Conservation (phyloP, 306 rosid genomes). For the Pachyrhizus erosus region DNA sequence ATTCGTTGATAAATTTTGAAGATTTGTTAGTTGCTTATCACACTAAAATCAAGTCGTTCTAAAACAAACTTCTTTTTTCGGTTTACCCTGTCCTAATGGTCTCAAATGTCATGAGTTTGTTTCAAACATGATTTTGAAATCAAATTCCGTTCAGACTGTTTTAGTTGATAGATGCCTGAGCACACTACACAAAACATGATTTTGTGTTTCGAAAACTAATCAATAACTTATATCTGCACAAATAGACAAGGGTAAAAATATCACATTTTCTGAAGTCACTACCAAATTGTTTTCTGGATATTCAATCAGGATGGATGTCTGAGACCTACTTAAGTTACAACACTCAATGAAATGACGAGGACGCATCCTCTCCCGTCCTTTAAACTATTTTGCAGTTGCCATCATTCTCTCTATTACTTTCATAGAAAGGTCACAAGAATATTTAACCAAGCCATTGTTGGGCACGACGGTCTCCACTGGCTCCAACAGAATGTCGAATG, state of each 20-base stretch:
- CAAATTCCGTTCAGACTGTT: neutral
- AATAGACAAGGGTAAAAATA: neutral
- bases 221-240: neutral
- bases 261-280: slow-evolving; percentile 22
- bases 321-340: slow-evolving; percentile 35
- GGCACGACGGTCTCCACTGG: slow-evolving; percentile 81
- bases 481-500: slow-evolving; percentile 88
- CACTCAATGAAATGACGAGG: neutral
- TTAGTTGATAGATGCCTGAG: neutral
- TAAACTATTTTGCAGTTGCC: neutral
- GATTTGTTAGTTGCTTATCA: too few species aligned
- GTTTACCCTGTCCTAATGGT: neutral
- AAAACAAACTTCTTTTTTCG: too few species aligned
- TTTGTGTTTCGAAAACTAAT: neutral
- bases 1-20: too few species aligned
- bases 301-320: slow-evolving; percentile 16
- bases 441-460: slow-evolving; percentile 94
- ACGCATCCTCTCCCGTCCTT: neutral
- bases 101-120: neutral
- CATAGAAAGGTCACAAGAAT: neutral
- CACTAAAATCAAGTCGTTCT: too few species aligned
- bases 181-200: slow-evolving; percentile 18
- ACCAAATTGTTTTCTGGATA: slow-evolving; percentile 5
- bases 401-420: neutral
- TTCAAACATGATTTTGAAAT: neutral